Conservation (phyloP, 768 basidiomycete genomes). For the Termitomyces sp. region DNA sequence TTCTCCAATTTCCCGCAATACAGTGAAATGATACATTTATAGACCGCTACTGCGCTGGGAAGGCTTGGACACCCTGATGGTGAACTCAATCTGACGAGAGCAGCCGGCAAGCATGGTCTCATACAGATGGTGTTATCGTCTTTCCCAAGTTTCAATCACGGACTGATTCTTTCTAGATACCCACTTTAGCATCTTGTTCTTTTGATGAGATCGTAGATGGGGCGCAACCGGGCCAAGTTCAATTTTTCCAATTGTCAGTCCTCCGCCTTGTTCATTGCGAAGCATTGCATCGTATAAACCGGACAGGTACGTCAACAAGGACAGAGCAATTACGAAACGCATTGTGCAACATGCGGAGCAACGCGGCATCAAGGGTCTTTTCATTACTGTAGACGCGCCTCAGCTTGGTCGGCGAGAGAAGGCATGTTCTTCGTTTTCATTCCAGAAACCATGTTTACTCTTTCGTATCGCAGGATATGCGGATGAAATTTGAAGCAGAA, state of each 20-base stretch:
- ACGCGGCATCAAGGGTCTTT: constrained; percentile 87
- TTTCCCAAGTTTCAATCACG: background rate
- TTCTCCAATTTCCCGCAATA: background rate
- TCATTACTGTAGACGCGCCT: constrained; percentile 97
- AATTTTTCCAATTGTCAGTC: constrained; percentile 79
- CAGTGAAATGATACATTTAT: background rate
- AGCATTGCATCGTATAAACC: background rate
- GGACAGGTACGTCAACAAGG: constrained; percentile 83
- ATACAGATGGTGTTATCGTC: constrained; percentile 39
- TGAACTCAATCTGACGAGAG: constrained; percentile 85
- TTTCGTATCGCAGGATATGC: constrained; percentile 61
- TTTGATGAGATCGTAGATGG: constrained; percentile 95
- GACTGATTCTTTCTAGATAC: constrained; percentile 52
- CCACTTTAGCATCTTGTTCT: constrained; percentile 90
- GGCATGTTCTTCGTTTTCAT: constrained; percentile 19
- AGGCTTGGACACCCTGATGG: constrained; percentile 97
- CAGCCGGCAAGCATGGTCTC: constrained; percentile 70
- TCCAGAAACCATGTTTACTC: background rate
- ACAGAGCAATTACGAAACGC: constrained; percentile 77
- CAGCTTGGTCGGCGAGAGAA: constrained; percentile 93
- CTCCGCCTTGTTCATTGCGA: background rate
- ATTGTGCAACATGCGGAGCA: constrained; percentile 88
- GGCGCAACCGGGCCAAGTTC: constrained; percentile 69
- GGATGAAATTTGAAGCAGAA: constrained; percentile 89
- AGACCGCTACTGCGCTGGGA: constrained; percentile 81